Conservation (phyloP, 1,284 basidiomycete species). For the Pholiota adiposa region DNA sequence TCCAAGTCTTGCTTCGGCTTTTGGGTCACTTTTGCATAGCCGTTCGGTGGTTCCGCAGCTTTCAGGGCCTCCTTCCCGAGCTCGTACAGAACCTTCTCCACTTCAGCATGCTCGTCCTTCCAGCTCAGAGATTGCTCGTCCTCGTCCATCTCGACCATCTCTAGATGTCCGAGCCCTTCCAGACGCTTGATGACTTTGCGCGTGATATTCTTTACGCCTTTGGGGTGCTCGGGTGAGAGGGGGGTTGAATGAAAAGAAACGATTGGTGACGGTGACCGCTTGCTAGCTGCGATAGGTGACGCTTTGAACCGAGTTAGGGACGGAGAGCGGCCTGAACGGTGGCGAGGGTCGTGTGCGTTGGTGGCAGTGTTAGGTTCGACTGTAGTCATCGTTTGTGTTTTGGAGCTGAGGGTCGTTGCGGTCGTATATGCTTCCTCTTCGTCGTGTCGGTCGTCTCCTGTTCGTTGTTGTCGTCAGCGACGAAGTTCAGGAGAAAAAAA, state of each 20-base stretch:
- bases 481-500: too few species aligned
- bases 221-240: slow-evolving; percentile 35
- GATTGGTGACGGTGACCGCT: slow-evolving; percentile 42
- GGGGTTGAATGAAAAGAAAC: slow-evolving; percentile 37
- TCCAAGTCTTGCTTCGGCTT: slow-evolving; percentile 66
- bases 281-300: slow-evolving; percentile 18
- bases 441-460: background rate
- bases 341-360: slow-evolving; percentile 25
- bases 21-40: slow-evolving; percentile 21
- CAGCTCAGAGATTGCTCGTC: slow-evolving; percentile 21
- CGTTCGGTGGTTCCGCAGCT: slow-evolving; percentile 12
- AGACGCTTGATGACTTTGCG: slow-evolving; percentile 48
- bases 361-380: slow-evolving; percentile 24
- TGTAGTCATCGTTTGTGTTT: slow-evolving; percentile 15
- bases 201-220: slow-evolving; percentile 48
- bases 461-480: background rate
- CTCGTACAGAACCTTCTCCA: slow-evolving; percentile 26
- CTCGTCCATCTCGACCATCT: slow-evolving; percentile 28
- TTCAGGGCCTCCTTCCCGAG: slow-evolving; percentile 22
- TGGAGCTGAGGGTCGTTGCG: background rate
- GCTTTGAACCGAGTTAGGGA: slow-evolving; percentile 21
- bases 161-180: slow-evolving; percentile 45
- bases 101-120: slow-evolving; percentile 26
- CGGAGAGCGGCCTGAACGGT: slow-evolving; percentile 24
- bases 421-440: slow-evolving; percentile 9